Percentiles rank a stretch among this genome's conserved stretches.
Evolutionary conservation across 768 basidiomycete species (phyloP).

Genomic region (Mrakia gelida): DNA sequence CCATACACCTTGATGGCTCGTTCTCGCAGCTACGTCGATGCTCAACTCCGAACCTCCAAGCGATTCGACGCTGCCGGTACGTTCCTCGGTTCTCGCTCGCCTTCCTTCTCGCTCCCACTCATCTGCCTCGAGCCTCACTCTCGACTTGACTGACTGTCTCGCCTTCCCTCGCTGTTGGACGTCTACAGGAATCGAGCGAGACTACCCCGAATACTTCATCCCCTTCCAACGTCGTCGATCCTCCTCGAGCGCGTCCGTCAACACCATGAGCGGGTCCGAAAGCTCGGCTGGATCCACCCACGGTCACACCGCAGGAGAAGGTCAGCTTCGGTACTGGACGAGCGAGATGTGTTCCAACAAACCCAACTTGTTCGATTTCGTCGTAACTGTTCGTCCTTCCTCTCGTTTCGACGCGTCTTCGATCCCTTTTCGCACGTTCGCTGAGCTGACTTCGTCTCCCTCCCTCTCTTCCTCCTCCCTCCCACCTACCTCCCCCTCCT

Average conservation of each 20-base stretch:
- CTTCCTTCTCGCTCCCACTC: not conserved
- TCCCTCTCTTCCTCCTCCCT: not conserved
- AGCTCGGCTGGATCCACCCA: constrained; percentile 7
- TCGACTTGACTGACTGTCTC: not conserved
- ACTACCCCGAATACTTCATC: constrained; percentile 80
- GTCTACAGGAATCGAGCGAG: constrained; percentile 62
- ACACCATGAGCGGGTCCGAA: constrained; percentile 29
- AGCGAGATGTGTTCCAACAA: constrained; percentile 87
- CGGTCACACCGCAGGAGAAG: constrained; percentile 50
- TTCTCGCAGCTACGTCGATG: constrained; percentile 77
- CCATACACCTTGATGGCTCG: constrained; percentile 37
- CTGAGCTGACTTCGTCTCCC: too few species aligned
- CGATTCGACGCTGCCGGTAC: constrained; percentile 76
- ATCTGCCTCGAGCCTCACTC: too few species aligned
- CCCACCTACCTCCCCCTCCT: constrained; percentile 20
- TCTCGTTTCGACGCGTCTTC: not conserved
- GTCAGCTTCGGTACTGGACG: constrained; percentile 96
- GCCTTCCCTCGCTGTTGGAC: not conserved
- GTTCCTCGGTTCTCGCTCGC: not conserved
- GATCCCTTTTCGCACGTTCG: too few species aligned
- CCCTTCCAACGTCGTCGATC: constrained; percentile 72
- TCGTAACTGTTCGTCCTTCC: constrained; percentile 70
- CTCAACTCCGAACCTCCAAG: constrained; percentile 78
- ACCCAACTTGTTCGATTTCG: constrained; percentile 94
- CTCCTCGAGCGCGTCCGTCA: constrained; percentile 47